These are phyloP conservation scores for Kluyveromyces sp. DNA, from an alignment of 1,139 yeast species.

Conservation along the genomic window DNA sequence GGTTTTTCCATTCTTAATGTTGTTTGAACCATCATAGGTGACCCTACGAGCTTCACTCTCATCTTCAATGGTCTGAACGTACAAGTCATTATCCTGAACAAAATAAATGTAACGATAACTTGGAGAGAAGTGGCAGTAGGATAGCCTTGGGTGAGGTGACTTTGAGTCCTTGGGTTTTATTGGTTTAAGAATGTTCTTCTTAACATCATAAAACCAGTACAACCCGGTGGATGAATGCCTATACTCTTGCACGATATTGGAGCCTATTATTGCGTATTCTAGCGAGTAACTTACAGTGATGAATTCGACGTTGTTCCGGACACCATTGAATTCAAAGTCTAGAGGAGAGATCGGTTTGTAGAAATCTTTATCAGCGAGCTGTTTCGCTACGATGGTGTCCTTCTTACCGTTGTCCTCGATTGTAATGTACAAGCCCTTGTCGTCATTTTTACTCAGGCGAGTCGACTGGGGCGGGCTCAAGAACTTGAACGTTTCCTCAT, in stretches of 20 bases:
- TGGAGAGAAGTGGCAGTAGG: conserved; percentile 73
- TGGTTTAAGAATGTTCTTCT: conserved; percentile 37
- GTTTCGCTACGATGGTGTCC: conserved; percentile 24
- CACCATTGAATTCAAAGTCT: conserved; percentile 23
- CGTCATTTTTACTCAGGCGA: conserved; percentile 21
- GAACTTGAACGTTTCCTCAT: conserved; percentile 27
- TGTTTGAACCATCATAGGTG: conserved; percentile 60
- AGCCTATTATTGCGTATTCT: conserved; percentile 27
- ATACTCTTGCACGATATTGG: conserved; percentile 45
- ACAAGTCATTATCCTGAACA: conserved; percentile 64
- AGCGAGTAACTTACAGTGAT: conserved; percentile 28
- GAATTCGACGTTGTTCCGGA: conserved; percentile 17
- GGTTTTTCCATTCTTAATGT: conserved; percentile 77
- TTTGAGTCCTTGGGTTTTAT: conserved; percentile 28
- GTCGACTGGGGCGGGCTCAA: conserved; percentile 27
- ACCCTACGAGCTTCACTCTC: conserved; percentile 42
- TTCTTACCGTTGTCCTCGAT: conserved; percentile 13
- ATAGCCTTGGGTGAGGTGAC: conserved; percentile 29
- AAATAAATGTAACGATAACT: conserved; percentile 58
- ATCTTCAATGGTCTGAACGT: conserved; percentile 40
- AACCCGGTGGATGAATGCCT: conserved; percentile 66
- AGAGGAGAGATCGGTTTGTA: conserved; percentile 16
- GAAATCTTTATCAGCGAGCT: conserved; percentile 19
- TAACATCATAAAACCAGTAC: conserved; percentile 57
- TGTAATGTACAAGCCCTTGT: conserved; percentile 34